Evolutionary conservation across 805 yeast species (phyloP), one percentile per base, ranked within the genome.

Genomic region (Lachancea quebecensis): DNA sequence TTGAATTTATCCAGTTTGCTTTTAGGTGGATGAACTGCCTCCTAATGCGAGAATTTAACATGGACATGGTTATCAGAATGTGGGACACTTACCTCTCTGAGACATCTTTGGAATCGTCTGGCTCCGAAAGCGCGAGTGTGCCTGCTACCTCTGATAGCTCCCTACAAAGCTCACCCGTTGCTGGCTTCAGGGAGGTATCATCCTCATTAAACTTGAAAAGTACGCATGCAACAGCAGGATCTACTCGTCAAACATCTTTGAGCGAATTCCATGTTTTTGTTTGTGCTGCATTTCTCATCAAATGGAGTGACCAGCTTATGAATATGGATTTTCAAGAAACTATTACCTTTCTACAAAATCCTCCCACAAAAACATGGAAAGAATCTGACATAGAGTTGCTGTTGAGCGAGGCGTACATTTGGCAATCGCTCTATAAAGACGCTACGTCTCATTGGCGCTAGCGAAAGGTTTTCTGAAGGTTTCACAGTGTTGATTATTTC

Each of bases 21-120:
- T 93, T 93, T 69, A 74, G 99, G 54, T 93, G 99, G 99, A 93
- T 93, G 98, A 93, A 93, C 66, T 93, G 99, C 69, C 70, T 93
- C 57, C 69, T 93, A 41, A 93, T 93, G 99, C 78, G 99, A 53
- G 99, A 93, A 57, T 73, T 93, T 38, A 79, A 82, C 35, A 79
- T 93, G 57, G 70, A 71, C 28, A 77, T 87, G 49, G 85, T 90
- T 4, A 81, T 90, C 17, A 73, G 99, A 46, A 91, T 93, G 95
- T 93, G 99, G 98, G 99, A 93, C 60, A 90, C 99, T 0, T 93
- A 93, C 62, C 64, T 85, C 3, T 76, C 86, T 41, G 89, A 85
- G 58, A 75, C 77, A 16, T 64, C 68, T 1, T 81, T 84, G 2
- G 67, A 63, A 30, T 15, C 56, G 8, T 49, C 58, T 3, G 36